These are phyloP conservation scores for Spathaspora passalidarum DNA, from an alignment of 805 yeast species.

Conservation along the genomic window DNA sequence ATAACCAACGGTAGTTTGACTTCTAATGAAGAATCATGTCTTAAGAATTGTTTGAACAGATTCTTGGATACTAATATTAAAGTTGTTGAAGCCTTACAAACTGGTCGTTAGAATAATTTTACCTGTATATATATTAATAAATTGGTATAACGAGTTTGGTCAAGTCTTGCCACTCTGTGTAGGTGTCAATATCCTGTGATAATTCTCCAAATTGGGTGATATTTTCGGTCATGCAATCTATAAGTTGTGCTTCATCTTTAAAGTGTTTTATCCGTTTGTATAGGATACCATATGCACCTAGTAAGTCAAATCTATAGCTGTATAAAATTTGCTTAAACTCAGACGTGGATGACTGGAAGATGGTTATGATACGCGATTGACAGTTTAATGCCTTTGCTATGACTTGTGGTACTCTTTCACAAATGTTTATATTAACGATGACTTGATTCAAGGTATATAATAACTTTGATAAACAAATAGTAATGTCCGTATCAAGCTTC, in stretches of 20 bases:
- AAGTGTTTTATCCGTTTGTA: conserved; percentile 8
- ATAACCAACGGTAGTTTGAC: conserved; percentile 50
- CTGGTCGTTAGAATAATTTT: conserved; percentile 15
- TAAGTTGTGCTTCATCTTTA: neutral
- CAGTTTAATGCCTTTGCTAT: conserved; percentile 18
- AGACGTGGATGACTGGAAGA: conserved; percentile 11
- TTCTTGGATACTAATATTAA: conserved; percentile 85
- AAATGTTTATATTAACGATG: conserved; percentile 18
- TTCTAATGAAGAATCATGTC: conserved; percentile 64
- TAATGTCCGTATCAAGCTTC: neutral
- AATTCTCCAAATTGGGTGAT: neutral
- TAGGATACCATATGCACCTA: conserved; percentile 35
- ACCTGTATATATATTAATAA: neutral
- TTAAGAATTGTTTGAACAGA: conserved; percentile 78
- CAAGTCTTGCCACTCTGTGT: neutral
- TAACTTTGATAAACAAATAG: conserved; percentile 20
- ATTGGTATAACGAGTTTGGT: neutral
- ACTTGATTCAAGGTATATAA: conserved; percentile 29
- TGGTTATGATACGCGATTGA: conserved; percentile 18
- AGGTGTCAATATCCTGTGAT: neutral
- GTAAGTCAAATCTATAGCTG: conserved; percentile 29
- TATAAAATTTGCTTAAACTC: conserved; percentile 11
- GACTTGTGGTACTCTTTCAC: conserved; percentile 10
- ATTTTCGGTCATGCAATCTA: neutral
- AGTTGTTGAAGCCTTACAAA: conserved; percentile 61